Percentiles rank a stretch among this genome's conserved stretches.
phyloP scores from a whole-genome alignment of 1,284 basidiomycete species.

The Xerocomus alliaceus region DNA sequence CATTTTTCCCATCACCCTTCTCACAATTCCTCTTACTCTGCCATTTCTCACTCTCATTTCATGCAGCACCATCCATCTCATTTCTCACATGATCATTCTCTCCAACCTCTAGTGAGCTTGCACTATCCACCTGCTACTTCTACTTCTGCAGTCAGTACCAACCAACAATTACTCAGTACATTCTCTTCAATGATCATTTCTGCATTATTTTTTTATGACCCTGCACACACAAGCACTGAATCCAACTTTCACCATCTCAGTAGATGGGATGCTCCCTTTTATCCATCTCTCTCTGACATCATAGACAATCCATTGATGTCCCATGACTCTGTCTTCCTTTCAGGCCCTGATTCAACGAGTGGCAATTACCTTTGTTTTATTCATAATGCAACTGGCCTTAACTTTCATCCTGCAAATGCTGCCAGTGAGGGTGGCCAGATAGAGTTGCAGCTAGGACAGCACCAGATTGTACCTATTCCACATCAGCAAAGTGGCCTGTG shows the following conservation, averaged over 20 bases:
- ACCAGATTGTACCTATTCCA: slow-evolving; percentile 22
- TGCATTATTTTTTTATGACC: slow-evolving; percentile 38
- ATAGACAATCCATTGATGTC: background rate
- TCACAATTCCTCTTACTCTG: background rate
- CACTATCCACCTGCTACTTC: slow-evolving; percentile 8
- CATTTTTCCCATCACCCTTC: slow-evolving; percentile 9
- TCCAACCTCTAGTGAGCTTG: background rate
- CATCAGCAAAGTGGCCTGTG: slow-evolving; percentile 5
- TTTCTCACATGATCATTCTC: slow-evolving; percentile 1
- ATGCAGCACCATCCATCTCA: background rate
- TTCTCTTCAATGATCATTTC: slow-evolving; percentile 37
- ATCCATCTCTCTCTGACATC: slow-evolving; percentile 21
- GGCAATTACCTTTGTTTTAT: background rate
- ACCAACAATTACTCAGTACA: background rate
- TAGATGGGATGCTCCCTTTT: slow-evolving; percentile 33
- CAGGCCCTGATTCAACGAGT: background rate
- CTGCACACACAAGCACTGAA: slow-evolving; percentile 21
- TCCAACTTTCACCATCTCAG: slow-evolving; percentile 20
- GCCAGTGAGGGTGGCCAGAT: background rate
- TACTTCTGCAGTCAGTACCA: background rate
- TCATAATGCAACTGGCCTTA: slow-evolving; percentile 7
- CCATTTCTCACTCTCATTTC: slow-evolving; percentile 2
- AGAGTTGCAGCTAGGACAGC: slow-evolving; percentile 18
- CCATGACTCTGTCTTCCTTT: background rate
- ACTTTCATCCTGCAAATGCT: background rate